phyloP scores from a whole-genome alignment of 768 basidiomycete species.

The Amyloporia xantha region DNA sequence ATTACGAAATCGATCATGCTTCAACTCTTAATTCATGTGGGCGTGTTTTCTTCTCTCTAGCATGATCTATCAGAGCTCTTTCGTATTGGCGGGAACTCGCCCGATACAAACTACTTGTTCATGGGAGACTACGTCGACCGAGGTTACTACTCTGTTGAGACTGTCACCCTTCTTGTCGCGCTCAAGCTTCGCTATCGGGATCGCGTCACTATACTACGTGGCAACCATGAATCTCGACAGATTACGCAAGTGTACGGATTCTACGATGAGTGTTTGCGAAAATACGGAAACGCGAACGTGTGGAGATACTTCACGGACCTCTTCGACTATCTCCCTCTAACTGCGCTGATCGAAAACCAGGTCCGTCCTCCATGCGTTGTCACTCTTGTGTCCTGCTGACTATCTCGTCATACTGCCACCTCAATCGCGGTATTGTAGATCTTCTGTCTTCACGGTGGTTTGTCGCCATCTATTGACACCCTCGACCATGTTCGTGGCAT shows the following conservation, averaged over 20 bases:
- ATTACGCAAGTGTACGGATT: constrained; percentile 99
- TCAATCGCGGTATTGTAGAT: constrained; percentile 59
- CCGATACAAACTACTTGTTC: constrained; percentile 99
- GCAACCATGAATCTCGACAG: constrained; percentile 98
- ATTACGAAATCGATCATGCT: constrained; percentile 15
- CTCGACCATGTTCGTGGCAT: constrained; percentile 98
- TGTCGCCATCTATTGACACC: constrained; percentile 98
- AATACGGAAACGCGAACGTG: constrained; percentile 99
- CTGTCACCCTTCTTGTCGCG: constrained; percentile 93
- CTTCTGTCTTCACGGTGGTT: constrained; percentile 96
- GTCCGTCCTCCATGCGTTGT: constrained; percentile 43
- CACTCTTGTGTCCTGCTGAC: constrained; percentile 1
- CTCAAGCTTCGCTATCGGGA: constrained; percentile 98
- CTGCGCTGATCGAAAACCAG: constrained; percentile 98
- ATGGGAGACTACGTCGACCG: constrained; percentile 99
- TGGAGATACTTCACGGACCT: constrained; percentile 99
- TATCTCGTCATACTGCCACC: background rate
- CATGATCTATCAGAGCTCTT: constrained; percentile 99
- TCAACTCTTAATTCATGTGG: constrained; percentile 1
- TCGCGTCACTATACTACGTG: constrained; percentile 94
- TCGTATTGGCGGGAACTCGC: constrained; percentile 96
- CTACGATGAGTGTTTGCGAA: constrained; percentile 98
- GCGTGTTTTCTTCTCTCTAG: constrained; percentile 36
- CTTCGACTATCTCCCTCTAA: constrained; percentile 95
- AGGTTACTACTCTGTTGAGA: constrained; percentile 99